Evolutionary conservation across 805 yeast species (phyloP), one percentile per base, ranked within the genome.

Genomic region (Suhomyces emberorum): DNA sequence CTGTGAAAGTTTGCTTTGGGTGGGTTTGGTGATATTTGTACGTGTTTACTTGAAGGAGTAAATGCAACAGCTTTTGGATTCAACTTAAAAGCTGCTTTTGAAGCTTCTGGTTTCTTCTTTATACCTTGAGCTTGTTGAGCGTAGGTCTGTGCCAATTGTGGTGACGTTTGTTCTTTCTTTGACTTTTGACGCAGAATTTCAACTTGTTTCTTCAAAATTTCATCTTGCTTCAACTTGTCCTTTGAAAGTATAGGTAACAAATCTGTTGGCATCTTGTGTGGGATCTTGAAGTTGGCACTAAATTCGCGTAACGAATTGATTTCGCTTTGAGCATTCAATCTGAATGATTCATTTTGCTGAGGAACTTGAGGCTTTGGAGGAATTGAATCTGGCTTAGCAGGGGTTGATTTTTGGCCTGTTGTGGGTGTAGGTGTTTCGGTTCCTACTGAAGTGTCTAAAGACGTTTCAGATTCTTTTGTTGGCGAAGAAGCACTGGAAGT

Each of bases 251-350:
- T 81, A 6, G 93, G 88, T 42, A 82, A 62, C 42, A 81, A 65
- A 49, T 83, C 88, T 14, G 69, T 59, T 6, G 95, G 91, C 36
- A 55, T 47, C 34, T 53, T 51, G 49, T 76, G 76, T 2, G 83
- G 83, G 20, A 88, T 76, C 59, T 86, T 86, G 60, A 87, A 85
- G 47, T 77, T 83, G 32, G 85, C 87, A 26, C 95, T 77, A 54
- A 89, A 88, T 52, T 84, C 86, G 44, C 77, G 79, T 38, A 87
- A 67, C 8, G 85, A 76, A 44, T 80, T 80, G 44, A 83, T 73
- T 54, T 82, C 88, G 43, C 77, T 75, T 54, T 78, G 77, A 1
- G 77, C 73, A 46, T 65, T 72, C 37, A 70, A 55, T 39, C 72
- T 64, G 43, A 64, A 59, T 11, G 70, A 57, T 41, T 70, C 75